A percentile compares a stretch with the other conserved stretches of the same genome.
phyloP scores from a whole-genome alignment of 164 flowering plant genomes.

The Dillenia turbinata region DNA sequence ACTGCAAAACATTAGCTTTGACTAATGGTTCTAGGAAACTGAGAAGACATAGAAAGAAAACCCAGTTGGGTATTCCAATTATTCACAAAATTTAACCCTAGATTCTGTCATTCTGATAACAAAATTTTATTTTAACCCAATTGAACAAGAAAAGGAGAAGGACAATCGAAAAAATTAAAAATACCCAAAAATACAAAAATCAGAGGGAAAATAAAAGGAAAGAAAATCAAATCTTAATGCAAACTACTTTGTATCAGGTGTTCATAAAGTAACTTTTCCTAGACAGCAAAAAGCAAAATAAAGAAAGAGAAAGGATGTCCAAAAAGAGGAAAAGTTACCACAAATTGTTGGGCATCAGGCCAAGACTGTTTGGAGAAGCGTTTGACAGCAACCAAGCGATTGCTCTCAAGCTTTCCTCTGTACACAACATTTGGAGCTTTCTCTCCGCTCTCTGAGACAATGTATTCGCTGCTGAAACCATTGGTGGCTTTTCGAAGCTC shows the following conservation, averaged over 20 bases:
- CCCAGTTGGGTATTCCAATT: no score
- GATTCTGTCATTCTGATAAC: no score
- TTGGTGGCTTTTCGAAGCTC: slow-evolving; percentile 67
- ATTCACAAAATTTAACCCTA: no score
- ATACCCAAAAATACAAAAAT: not conserved
- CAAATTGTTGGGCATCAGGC: slow-evolving; percentile 79
- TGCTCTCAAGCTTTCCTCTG: slow-evolving; percentile 50
- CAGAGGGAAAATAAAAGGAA: not conserved
- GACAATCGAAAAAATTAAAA: not conserved
- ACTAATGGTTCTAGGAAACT: no score
- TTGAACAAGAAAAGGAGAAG: no score
- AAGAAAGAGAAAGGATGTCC: not conserved
- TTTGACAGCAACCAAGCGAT: slow-evolving; percentile 58
- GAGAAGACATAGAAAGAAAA: no score
- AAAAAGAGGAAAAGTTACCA: slow-evolving; percentile 24
- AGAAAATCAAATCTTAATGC: not conserved
- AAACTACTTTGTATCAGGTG: no score
- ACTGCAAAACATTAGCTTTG: no score
- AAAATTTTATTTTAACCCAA: no score
- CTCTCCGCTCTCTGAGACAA: slow-evolving; percentile 86
- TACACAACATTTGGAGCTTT: slow-evolving; percentile 84
- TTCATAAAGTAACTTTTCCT: not conserved
- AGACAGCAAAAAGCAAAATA: slow-evolving; percentile 2
- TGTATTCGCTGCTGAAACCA: slow-evolving; percentile 51
- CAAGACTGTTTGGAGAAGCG: slow-evolving; percentile 72